Percentiles rank a stretch among this genome's conserved stretches.
Conservation (phyloP, 106 monocot genomes). For the Vanilla planifolia region DNA sequence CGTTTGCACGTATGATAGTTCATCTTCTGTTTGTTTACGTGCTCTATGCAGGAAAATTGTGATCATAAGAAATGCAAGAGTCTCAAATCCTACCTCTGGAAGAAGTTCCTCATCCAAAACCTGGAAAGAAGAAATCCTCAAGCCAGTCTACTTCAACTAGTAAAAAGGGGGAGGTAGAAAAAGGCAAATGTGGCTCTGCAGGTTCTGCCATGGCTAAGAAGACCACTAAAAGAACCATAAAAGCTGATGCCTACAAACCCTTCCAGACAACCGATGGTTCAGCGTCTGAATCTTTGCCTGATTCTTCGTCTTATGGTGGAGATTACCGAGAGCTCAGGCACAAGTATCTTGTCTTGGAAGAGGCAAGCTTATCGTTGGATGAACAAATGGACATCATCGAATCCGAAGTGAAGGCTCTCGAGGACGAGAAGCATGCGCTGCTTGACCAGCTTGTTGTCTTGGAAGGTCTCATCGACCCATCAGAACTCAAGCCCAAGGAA, state of each 20-base stretch:
- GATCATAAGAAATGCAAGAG: slow-evolving; percentile 50
- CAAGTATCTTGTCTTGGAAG: slow-evolving; percentile 83
- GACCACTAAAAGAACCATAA: slow-evolving; percentile 47
- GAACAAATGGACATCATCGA: slow-evolving; percentile 51
- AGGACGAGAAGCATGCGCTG: slow-evolving; percentile 71
- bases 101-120: slow-evolving; percentile 14
- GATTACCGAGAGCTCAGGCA: slow-evolving; percentile 62
- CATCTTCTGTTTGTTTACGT: too few species aligned
- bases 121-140: slow-evolving; percentile 34
- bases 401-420: slow-evolving; percentile 45
- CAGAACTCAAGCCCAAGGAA: slow-evolving; percentile 47
- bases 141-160: slow-evolving; percentile 15
- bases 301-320: slow-evolving; percentile 28
- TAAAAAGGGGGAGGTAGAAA: slow-evolving; percentile 25
- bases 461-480: slow-evolving; percentile 84
- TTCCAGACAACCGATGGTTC: slow-evolving; percentile 36
- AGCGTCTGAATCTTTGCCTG: slow-evolving; percentile 45
- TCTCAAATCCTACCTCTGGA: slow-evolving; percentile 11
- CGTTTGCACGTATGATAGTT: too few species aligned
- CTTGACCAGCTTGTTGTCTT: slow-evolving; percentile 87
- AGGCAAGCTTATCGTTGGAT: slow-evolving; percentile 59
- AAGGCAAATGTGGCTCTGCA: slow-evolving; percentile 10
- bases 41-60: too few species aligned
- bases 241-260: slow-evolving; percentile 20
- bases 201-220: slow-evolving; percentile 13